Evolutionary conservation across 2,329 filamentous ascomycete genomes (phyloP), one percentile per base, ranked within the genome.

Genomic region (Colletotrichum eremochloae): DNA sequence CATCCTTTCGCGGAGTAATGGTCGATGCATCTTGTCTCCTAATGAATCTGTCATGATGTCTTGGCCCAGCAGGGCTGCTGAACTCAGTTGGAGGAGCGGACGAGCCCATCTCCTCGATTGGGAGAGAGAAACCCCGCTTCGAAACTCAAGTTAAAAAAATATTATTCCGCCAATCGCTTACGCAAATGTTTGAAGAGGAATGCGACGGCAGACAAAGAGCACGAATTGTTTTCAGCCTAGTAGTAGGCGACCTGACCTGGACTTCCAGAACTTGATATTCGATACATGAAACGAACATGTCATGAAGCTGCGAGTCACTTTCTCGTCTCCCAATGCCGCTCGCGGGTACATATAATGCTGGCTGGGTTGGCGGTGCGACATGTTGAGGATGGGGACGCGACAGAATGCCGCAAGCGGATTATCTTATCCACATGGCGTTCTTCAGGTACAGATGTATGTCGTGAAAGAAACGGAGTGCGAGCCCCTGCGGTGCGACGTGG

Each of bases 91-190:
- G 5, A 57, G 33, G 24, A 36, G 42, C 14, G n/a, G 4, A 38
- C 8, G 9, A 44, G 29, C 20, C 12, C 52, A 12, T n/a, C 57
- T n/a, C 68, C 36, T 42, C 57, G 46, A 5, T 42, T 18, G 18
- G 66, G 18, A 14, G 46, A 56, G n/a, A 11, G 14, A 18, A 14
- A 33, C 46, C 67, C 53, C 63, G 62, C 67, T 38, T 36, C n/a
- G 38, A 40, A 18, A 18, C 38, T 24, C 36, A 18, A 46, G 20
- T 33, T 24, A 24, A 66, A 55, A 66, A 46, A 60, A 48, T 61
- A 33, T 48, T 24, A 24, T 69, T 72, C 69, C 66, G 56, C 68
- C 68, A 67, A 71, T 67, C 68, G 48, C 48, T 57, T 50, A 48
- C 31, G 15, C 63, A 48, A 8, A 46, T 20, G 18, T 44, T 12